Conservation (phyloP, 805 yeast species). For the Candida andamanensis region DNA sequence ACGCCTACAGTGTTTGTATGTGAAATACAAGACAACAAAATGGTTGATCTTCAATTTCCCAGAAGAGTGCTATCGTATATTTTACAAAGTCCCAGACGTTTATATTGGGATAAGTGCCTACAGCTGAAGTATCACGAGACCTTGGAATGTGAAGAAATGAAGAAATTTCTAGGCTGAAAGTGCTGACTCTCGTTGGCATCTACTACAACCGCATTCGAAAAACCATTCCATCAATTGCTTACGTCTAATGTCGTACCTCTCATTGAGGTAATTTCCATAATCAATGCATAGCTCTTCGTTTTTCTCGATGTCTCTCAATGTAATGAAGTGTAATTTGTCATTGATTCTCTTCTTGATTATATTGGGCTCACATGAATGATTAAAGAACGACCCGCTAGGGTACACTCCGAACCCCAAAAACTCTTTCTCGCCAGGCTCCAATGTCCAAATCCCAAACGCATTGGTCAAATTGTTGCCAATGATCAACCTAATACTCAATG, state of each 20-base stretch:
- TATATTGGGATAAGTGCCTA: constrained; percentile 73
- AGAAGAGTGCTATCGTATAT: constrained; percentile 69
- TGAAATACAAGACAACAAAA: constrained; percentile 20
- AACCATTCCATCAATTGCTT: constrained; percentile 50
- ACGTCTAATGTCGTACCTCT: constrained; percentile 37
- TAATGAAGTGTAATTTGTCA: constrained; percentile 37
- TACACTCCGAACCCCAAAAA: constrained; percentile 57
- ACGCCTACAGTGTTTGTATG: constrained; percentile 16
- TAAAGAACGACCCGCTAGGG: constrained; percentile 63
- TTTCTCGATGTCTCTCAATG: constrained; percentile 32
- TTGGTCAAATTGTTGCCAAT: constrained; percentile 61
- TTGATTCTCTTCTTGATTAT: constrained; percentile 40
- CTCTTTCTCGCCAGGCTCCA: constrained; percentile 33
- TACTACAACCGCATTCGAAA: constrained; percentile 49
- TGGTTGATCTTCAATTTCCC: constrained; percentile 78
- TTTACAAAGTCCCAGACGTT: constrained; percentile 54
- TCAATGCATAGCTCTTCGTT: constrained; percentile 56
- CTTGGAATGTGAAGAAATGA: constrained; percentile 59
- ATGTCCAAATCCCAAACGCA: constrained; percentile 67
- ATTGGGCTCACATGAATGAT: constrained; percentile 63
- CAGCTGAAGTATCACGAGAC: constrained; percentile 62
- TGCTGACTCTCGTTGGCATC: constrained; percentile 31
- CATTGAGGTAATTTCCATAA: constrained; percentile 49
- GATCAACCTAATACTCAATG: constrained; percentile 38
- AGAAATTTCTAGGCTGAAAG: constrained; percentile 40